Conservation (phyloP, 176 grass and related monocot species). For the Lolium multiflorum region DNA sequence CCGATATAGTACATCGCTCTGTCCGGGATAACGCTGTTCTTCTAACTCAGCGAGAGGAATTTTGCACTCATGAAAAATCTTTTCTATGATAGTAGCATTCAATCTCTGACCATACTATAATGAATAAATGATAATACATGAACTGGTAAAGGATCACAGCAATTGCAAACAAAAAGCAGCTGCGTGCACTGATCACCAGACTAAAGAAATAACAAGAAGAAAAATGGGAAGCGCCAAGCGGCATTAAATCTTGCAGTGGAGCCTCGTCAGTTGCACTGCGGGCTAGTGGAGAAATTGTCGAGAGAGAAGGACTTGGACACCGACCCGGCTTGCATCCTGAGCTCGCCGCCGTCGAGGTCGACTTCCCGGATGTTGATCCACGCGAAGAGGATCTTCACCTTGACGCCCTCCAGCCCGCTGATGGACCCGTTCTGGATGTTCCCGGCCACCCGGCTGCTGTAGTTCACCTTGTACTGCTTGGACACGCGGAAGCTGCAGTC, state of each 20-base stretch:
- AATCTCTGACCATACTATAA: not conserved
- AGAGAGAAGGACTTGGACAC: not conserved
- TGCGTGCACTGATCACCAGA: not conserved
- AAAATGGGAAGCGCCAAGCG: not conserved
- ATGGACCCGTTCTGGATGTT: conserved; percentile 13
- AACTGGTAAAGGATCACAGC: not conserved
- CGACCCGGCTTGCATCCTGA: not conserved
- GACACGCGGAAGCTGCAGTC: conserved; percentile 50
- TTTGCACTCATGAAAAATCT: not conserved
- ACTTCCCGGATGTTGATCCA: not conserved
- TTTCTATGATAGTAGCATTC: not conserved
- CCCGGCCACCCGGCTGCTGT: conserved; percentile 52
- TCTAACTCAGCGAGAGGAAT: not conserved
- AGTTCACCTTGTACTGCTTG: conserved; percentile 34
- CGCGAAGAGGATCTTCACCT: not conserved
- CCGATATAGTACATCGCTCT: no score
- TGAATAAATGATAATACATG: not conserved
- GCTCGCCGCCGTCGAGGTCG: not conserved
- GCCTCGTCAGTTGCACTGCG: not conserved
- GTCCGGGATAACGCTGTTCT: no score
- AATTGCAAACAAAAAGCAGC: not conserved
- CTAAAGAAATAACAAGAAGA: not conserved
- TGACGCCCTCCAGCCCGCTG: conserved; percentile 2
- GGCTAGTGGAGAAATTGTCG: not conserved
- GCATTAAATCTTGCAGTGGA: not conserved